Evolutionary conservation across 1,139 yeast genomes (phyloP).

Genomic region (Suhomyces kunorum): DNA sequence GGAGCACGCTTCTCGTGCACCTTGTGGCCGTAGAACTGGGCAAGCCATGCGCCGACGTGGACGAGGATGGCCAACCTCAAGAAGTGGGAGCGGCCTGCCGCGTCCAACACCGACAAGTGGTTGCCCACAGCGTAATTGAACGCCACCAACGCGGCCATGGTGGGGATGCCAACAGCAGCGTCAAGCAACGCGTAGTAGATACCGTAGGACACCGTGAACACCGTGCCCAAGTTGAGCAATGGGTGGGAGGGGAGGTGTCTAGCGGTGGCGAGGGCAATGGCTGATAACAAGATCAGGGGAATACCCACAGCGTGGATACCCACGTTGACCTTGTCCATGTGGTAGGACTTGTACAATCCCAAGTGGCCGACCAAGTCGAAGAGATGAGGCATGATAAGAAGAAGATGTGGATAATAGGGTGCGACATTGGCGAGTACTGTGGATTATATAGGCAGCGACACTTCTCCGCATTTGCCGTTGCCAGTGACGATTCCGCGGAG

Average conservation of each 20-base stretch:
- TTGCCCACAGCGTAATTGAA: slow-evolving; percentile 42
- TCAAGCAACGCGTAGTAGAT: slow-evolving; percentile 47
- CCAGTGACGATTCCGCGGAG: too few relatives aligned
- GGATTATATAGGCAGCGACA: background rate
- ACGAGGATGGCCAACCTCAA: slow-evolving; percentile 33
- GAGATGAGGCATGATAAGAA: slow-evolving; percentile 2
- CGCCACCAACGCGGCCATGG: slow-evolving; percentile 39
- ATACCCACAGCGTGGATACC: slow-evolving; percentile 76
- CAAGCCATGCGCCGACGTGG: slow-evolving; percentile 68
- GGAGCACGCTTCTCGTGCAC: slow-evolving; percentile 82
- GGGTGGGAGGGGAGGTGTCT: slow-evolving; percentile 26
- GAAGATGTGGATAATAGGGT: too few relatives aligned
- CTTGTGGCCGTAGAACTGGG: slow-evolving; percentile 91
- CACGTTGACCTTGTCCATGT: slow-evolving; percentile 68
- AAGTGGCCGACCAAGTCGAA: slow-evolving; percentile 66
- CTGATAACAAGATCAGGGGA: slow-evolving; percentile 68
- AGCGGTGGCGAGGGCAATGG: slow-evolving; percentile 44
- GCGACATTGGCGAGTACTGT: too few relatives aligned
- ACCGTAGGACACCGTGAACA: slow-evolving; percentile 38
- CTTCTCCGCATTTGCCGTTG: background rate
- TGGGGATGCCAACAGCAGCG: slow-evolving; percentile 40
- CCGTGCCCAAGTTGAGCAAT: slow-evolving; percentile 41
- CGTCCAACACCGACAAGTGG: slow-evolving; percentile 21
- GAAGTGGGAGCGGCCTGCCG: slow-evolving; percentile 24
- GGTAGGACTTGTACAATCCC: slow-evolving; percentile 83